Base-by-base conservation (phyloP, 805 yeast species). In the Ogataea angusta region DNA sequence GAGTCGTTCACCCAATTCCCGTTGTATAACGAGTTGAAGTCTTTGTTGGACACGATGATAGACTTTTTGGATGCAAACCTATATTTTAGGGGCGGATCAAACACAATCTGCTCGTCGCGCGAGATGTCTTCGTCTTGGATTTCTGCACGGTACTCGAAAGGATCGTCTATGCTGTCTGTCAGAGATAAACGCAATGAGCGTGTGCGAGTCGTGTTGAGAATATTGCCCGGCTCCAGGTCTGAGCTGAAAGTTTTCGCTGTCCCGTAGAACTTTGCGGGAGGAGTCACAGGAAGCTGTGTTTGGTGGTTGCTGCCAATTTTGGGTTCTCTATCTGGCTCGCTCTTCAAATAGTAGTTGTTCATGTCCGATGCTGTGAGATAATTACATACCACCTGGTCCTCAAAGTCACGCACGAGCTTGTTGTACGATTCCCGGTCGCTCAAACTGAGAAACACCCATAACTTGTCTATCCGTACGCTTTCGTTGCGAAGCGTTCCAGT, bases 1-100 rank as follows among this genome's bases (percentile, higher is more conserved):
- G 84, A 76, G 56, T 93, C 99, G 64, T 93, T 91, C 35, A 93
- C 76, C 90, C 95, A 91, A 47, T 85, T 86, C 34, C 81, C 80
- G 43, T 83, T 82, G 54, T 81, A 80, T 8, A 91, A 69, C 32
- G 96, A 84, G 46, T 76, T 77, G 59, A 85, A 87, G 57, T 93
- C 99, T 27, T 76, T 70, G 44, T 77, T 73, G 1, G 80, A 70
- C 7, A 91, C 73, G 4, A 73, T 72, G 48, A 85, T 73, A 1
- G 64, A 60, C 29, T 76, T 71, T 5, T 73, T 74, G 50, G 80
- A 82, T 18, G 63, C 57, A 52, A 88, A 80, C 13, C 63, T 64
- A 48, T 75, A 71, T 23, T 66, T 68, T 36, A 85, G 59, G 5
- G 69, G 30, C 2, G 69, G 69, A 6, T 43, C 34, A 26, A 59